Percentiles rank a stretch among this genome's conserved stretches.
Evolutionary conservation across 139 green algal genomes (phyloP).

Genomic region (Chlamydomonas sp.): DNA sequence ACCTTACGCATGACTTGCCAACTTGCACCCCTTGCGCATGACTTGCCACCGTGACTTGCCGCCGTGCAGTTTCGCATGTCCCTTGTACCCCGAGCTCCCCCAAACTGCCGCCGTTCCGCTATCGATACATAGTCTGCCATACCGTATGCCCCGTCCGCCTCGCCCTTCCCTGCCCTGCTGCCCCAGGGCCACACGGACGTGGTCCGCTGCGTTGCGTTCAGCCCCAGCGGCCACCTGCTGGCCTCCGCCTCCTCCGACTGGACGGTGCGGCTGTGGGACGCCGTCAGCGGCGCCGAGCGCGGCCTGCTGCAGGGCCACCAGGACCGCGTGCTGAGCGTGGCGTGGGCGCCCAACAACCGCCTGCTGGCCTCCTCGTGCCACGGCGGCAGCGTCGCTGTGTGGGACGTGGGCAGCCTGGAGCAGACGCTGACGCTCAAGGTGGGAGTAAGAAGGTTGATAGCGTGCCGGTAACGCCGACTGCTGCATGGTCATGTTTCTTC

Average conservation of each 20-base stretch:
- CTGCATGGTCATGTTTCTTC: neutral
- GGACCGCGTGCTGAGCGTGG: conserved; percentile 36
- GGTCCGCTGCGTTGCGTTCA: conserved; percentile 36
- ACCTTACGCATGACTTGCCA: too few relatives aligned
- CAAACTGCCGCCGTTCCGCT: neutral
- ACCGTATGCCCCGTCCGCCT: neutral
- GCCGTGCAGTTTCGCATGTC: too few relatives aligned
- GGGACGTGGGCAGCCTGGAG: conserved; percentile 14
- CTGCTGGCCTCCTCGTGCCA: conserved; percentile 33
- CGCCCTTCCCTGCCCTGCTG: neutral
- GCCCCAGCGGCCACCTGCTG: conserved; percentile 29
- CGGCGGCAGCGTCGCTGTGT: conserved; percentile 41
- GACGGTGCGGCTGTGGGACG: conserved; percentile 43
- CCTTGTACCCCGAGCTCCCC: too few relatives aligned
- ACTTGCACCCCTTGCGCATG: too few relatives aligned
- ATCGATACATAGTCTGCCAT: too few relatives aligned
- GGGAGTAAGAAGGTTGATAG: neutral
- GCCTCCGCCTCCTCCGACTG: conserved; percentile 37
- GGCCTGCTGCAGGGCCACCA: conserved; percentile 35
- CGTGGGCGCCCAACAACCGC: conserved; percentile 20
- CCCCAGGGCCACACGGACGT: conserved; percentile 34
- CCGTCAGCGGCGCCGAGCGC: neutral
- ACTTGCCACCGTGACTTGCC: too few relatives aligned
- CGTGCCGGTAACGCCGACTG: neutral
- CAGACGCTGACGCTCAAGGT: neutral